Conservation (phyloP, 1,284 basidiomycete genomes). For the Rhodotorula sp. region DNA sequence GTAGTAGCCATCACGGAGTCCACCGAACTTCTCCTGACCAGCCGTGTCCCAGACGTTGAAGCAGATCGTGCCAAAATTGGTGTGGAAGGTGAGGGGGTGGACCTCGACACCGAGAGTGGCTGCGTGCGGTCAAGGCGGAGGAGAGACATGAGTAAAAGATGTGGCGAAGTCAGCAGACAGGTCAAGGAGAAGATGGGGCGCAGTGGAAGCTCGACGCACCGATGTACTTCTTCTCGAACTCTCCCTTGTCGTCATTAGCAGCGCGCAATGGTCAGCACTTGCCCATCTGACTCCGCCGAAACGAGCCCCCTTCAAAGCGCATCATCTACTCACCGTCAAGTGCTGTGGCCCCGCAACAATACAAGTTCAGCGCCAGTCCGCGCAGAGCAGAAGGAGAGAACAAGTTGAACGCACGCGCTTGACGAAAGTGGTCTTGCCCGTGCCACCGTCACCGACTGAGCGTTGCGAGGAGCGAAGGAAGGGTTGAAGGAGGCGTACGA, state of each 20-base stretch:
- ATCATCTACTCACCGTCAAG: constrained; percentile 65
- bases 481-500: constrained; percentile 11
- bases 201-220: constrained; percentile 57
- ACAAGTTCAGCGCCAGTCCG: constrained; percentile 28
- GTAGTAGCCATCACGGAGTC: constrained; percentile 96
- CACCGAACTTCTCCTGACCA: constrained; percentile 99
- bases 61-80: constrained; percentile 97
- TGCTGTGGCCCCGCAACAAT: constrained; percentile 59
- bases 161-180: background rate
- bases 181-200: background rate
- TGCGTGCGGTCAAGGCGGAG: constrained; percentile 48
- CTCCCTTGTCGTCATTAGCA: constrained; percentile 52
- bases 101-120: constrained; percentile 99
- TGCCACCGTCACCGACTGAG: constrained; percentile 41
- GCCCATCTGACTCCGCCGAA: background rate
- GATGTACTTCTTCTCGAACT: constrained; percentile 99
- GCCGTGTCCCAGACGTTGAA: constrained; percentile 99
- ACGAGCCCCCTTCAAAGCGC: background rate
- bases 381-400: accelerated
- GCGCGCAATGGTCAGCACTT: background rate
- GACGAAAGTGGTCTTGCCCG: constrained; percentile 83
- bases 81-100: constrained; percentile 91
- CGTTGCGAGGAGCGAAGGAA: background rate
- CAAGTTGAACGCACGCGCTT: constrained; percentile 62
- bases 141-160: background rate